A percentile compares a stretch with the other conserved stretches of the same genome.
These are phyloP conservation scores for Mycena epipterygia DNA, from an alignment of 768 basidiomycete genomes.

Conservation along the genomic window DNA sequence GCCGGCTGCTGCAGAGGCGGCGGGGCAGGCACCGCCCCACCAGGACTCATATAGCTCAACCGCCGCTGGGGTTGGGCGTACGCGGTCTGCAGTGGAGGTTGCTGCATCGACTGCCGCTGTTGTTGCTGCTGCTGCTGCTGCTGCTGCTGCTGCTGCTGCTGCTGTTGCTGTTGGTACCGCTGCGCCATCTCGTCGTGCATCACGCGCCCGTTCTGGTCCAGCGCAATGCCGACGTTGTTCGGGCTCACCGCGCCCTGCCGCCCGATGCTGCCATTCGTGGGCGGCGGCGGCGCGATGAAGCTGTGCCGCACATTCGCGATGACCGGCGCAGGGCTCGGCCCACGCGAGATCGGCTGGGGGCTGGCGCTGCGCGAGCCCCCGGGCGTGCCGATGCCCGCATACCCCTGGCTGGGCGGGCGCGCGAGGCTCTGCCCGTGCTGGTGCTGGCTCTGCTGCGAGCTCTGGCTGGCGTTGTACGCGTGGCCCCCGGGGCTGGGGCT, in stretches of 20 bases:
- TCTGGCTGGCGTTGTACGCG: slow-evolving; percentile 44
- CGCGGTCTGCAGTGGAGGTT: slow-evolving; percentile 46
- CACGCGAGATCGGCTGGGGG: slow-evolving; percentile 70
- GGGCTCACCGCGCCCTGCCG: slow-evolving; percentile 74
- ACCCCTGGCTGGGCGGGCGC: slow-evolving; percentile 75
- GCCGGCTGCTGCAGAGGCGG: slow-evolving; percentile 51
- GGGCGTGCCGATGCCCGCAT: slow-evolving; percentile 83
- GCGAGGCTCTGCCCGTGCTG: slow-evolving; percentile 59
- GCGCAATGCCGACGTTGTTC: slow-evolving; percentile 84
- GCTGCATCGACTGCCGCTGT: slow-evolving; percentile 42
- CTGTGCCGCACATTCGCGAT: slow-evolving; percentile 45
- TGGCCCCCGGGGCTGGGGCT: slow-evolving; percentile 39
- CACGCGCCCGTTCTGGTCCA: slow-evolving; percentile 87
- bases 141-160: slow-evolving; percentile 55
- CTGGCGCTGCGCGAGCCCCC: slow-evolving; percentile 71
- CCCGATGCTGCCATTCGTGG: slow-evolving; percentile 46
- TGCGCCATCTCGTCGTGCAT: slow-evolving; percentile 85
- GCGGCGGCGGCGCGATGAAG: slow-evolving; percentile 56
- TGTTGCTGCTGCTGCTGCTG: slow-evolving; percentile 50
- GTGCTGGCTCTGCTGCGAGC: slow-evolving; percentile 42
- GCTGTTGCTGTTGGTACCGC: slow-evolving; percentile 58
- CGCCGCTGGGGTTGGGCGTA: slow-evolving; percentile 51
- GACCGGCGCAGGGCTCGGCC: slow-evolving; percentile 66
- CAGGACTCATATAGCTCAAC: slow-evolving; percentile 51
- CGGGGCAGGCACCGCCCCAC: slow-evolving; percentile 43